These are phyloP conservation scores for Hypoxylon sp. DNA, from an alignment of 2,329 filamentous ascomycete species.

Conservation along the genomic window DNA sequence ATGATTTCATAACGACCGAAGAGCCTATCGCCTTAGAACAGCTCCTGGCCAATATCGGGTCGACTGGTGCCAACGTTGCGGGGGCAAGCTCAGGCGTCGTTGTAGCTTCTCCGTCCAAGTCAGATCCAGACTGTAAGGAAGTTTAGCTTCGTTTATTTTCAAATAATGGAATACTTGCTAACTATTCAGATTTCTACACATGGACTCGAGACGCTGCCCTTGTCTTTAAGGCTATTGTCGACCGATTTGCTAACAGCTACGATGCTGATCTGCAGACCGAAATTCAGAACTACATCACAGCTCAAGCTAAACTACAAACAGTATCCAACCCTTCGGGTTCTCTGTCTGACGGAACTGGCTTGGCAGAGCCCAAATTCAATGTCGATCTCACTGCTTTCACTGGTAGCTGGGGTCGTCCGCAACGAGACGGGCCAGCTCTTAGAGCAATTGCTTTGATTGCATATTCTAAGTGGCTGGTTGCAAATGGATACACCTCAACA, in stretches of 20 bases:
- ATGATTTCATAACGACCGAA: slow-evolving; percentile 68
- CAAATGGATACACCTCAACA: slow-evolving; percentile 73
- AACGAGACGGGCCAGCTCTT: slow-evolving; percentile 83
- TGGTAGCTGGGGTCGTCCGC: slow-evolving; percentile 81
- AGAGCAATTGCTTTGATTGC: slow-evolving; percentile 80
- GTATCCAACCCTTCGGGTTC: slow-evolving; percentile 78
- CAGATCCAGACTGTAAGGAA: slow-evolving; percentile 68
- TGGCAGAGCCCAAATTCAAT: slow-evolving; percentile 83
- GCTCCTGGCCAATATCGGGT: slow-evolving; percentile 72
- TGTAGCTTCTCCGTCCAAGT: slow-evolving; percentile 69
- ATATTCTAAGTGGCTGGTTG: slow-evolving; percentile 80
- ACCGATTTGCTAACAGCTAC: slow-evolving; percentile 73
- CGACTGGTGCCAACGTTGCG: slow-evolving; percentile 64
- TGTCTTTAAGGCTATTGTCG: slow-evolving; percentile 77
- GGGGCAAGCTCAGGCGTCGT: slow-evolving; percentile 67
- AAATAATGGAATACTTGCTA: slow-evolving; percentile 19
- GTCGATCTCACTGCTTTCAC: slow-evolving; percentile 75
- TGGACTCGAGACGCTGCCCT: slow-evolving; percentile 84
- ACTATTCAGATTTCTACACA: slow-evolving; percentile 76
- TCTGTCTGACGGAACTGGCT: slow-evolving; percentile 64
- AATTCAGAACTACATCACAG: slow-evolving; percentile 77
- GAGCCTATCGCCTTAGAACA: slow-evolving; percentile 65
- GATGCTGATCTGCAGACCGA: slow-evolving; percentile 69
- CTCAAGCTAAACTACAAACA: slow-evolving; percentile 76
- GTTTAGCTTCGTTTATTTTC: slow-evolving; percentile 11